phyloP scores from a whole-genome alignment of 1,139 yeast genomes.

The Kodamaea fungicola region DNA sequence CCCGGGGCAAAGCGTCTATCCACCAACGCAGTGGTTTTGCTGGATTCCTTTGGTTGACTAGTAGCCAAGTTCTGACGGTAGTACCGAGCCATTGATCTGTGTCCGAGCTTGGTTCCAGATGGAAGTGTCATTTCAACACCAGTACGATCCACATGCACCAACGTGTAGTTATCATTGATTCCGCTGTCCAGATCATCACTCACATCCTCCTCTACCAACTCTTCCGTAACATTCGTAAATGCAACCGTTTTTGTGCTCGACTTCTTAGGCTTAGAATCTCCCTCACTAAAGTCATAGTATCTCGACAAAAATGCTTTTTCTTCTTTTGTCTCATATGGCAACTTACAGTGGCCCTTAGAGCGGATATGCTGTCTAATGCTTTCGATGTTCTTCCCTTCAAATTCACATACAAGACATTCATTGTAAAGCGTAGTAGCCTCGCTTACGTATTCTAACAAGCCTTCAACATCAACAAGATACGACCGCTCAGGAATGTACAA shows the following conservation, averaged over 20 bases:
- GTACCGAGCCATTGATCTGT: conserved; percentile 43
- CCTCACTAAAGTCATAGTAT: conserved; percentile 41
- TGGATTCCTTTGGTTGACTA: conserved; percentile 25
- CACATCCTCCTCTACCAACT: conserved; percentile 9
- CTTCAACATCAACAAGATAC: conserved; percentile 38
- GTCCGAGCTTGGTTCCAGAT: conserved; percentile 48
- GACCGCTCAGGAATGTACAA: conserved; percentile 49
- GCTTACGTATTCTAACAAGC: conserved; percentile 42
- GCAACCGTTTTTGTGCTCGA: conserved; percentile 18
- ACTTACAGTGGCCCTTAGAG: conserved; percentile 52
- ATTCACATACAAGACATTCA: conserved; percentile 54
- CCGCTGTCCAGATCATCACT: conserved; percentile 7
- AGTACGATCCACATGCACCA: conserved; percentile 34
- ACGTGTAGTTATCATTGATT: conserved; percentile 26
- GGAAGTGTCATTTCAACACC: conserved; percentile 46
- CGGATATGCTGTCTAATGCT: conserved; percentile 51
- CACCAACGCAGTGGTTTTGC: conserved; percentile 35
- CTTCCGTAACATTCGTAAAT: conserved; percentile 14
- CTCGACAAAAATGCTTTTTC: conserved; percentile 38
- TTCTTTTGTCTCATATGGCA: conserved; percentile 50
- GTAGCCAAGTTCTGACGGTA: conserved; percentile 37
- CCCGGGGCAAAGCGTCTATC: conserved; percentile 44
- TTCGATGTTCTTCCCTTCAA: conserved; percentile 44
- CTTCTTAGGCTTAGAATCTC: conserved; percentile 11
- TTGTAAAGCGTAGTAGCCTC: conserved; percentile 42